Conservation (phyloP, 2,329 filamentous ascomycete genomes). For the Verticillium dahliae region DNA sequence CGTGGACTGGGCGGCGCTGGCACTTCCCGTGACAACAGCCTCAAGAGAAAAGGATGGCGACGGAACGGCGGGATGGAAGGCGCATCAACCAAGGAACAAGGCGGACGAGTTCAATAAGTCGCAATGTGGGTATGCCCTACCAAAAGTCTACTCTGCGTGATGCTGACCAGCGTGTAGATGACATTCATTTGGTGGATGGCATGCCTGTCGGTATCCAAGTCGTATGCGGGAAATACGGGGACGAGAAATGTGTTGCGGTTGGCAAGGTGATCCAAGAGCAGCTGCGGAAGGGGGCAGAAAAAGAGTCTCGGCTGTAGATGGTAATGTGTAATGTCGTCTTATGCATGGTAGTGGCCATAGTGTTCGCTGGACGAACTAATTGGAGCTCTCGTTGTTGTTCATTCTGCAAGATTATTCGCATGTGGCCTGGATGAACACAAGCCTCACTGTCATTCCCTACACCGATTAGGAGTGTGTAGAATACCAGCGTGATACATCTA, state of each 20-base stretch:
- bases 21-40: constrained; percentile 21
- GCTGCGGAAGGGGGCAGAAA: constrained; percentile 10
- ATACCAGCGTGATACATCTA: no score
- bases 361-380: not conserved
- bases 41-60: constrained; percentile 19
- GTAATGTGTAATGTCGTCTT: not conserved
- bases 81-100: constrained; percentile 21
- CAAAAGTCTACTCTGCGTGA: not conserved
- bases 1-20: constrained; percentile 19
- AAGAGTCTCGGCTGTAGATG: not conserved
- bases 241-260: constrained; percentile 26
- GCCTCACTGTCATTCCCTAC: no score
- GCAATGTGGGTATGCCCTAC: constrained; percentile 8
- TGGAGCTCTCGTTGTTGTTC: no score
- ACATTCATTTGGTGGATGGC: constrained; percentile 15
- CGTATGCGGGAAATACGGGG: constrained; percentile 23
- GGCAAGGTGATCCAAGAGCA: constrained; percentile 22
- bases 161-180: not conserved
- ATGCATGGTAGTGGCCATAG: not conserved
- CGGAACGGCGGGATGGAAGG: constrained; percentile 5
- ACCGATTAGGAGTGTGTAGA: no score
- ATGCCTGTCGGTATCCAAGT: constrained; percentile 32
- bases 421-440: no score
- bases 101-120: constrained; percentile 22
- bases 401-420: no score